Evolutionary conservation across 192 early-diverging fungal species (phyloP), one percentile per base, ranked within the genome.

Genomic region (Rhizophagus sp.): DNA sequence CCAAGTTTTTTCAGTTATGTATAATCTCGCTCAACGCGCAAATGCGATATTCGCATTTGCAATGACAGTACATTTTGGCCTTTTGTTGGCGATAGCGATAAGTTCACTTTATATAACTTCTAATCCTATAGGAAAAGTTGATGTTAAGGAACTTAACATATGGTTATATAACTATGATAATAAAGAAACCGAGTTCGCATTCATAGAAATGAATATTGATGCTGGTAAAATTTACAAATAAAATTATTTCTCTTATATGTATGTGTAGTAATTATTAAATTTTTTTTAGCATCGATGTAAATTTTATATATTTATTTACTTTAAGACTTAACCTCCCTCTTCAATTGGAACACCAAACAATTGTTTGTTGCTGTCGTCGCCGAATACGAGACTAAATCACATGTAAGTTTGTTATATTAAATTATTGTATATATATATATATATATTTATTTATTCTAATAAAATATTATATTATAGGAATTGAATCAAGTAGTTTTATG

Each of bases 331-430:
- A 87, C 90, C 25, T 87, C 88, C 13, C 83, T 94, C 33, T 97
- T 95, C 83, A 91, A 95, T 79, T 97, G 95, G 95, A 97, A 97
- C 79, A 95, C 94, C 44, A 97, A 97, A 81, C 93, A 95, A 83
- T 81, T 97, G 34, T 96, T 96, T 88, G 89, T 95, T 52, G 89
- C 88, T 62, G 85, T 93, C 25, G 89, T 95, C 10, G 93, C 89
- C 12, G 94, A 97, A 79, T 97, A 94, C 82, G 83, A 84, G 50
- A 93, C 93, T 10, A 84, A 87, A 24, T 83, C 86, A 33, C 90
- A 94, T 81, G 93, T 95, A 85, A 82, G 87, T 66, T 22, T 0
- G 30, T 30, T 47, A 63, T 7, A 65, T 62, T 24, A 9, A 41
- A 41, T 41, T 41, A 41, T 68, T 34, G 24, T 12, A 79, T 36